Evolutionary conservation across 805 yeast species (phyloP).

Genomic region (Schwanniomyces sp.): DNA sequence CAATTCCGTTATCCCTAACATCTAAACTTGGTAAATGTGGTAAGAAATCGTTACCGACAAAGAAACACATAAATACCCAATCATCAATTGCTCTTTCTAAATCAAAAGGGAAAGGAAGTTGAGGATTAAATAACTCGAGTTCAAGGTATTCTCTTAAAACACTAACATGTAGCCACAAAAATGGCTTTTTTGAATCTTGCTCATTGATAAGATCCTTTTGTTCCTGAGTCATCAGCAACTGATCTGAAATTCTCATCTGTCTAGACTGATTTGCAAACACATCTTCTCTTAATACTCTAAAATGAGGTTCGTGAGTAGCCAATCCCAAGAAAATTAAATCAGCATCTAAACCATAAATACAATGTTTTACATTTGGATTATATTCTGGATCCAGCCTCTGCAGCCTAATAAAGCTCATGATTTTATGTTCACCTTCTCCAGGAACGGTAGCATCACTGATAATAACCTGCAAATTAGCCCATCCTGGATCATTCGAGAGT

Average conservation of each 20-base stretch:
- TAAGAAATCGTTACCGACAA: slow-evolving; percentile 96
- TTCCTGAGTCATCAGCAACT: slow-evolving; percentile 59
- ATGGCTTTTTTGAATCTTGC: slow-evolving; percentile 68
- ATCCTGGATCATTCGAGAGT: slow-evolving; percentile 78
- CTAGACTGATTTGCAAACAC: slow-evolving; percentile 79
- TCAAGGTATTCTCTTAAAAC: slow-evolving; percentile 85
- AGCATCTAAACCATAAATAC: slow-evolving; percentile 95
- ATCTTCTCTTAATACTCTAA: slow-evolving; percentile 90
- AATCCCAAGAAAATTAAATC: slow-evolving; percentile 93
- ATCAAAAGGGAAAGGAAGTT: slow-evolving; percentile 73
- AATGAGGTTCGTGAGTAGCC: slow-evolving; percentile 98
- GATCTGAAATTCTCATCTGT: slow-evolving; percentile 47
- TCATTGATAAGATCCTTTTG: slow-evolving; percentile 44
- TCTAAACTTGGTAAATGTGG: slow-evolving; percentile 95
- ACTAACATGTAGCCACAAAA: slow-evolving; percentile 89
- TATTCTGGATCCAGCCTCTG: slow-evolving; percentile 79
- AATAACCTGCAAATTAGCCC: slow-evolving; percentile 77
- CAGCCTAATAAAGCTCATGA: slow-evolving; percentile 90
- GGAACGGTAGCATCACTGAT: slow-evolving; percentile 96
- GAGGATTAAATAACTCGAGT: slow-evolving; percentile 73
- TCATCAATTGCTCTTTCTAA: slow-evolving; percentile 96
- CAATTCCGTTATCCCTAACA: slow-evolving; percentile 93
- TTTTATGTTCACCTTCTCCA: slow-evolving; percentile 98
- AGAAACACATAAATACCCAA: slow-evolving; percentile 98
- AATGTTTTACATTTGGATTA: slow-evolving; percentile 82